These are phyloP conservation scores for Babesia divergens DNA, from an alignment of 169 alveolate genomes.

Conservation along the genomic window DNA sequence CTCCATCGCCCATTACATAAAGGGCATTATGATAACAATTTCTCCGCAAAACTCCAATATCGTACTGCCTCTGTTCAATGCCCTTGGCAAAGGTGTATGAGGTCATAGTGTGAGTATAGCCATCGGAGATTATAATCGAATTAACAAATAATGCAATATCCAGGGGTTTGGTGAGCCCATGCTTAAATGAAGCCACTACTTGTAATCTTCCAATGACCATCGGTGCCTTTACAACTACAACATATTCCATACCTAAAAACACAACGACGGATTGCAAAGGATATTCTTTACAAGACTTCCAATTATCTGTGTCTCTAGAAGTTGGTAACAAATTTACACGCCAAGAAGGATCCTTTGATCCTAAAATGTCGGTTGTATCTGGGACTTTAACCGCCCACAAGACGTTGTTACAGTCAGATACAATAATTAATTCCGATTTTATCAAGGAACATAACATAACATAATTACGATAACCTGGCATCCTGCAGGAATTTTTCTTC, in stretches of 20 bases:
- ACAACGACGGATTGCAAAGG: background rate
- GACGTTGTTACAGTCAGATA: constrained; percentile 42
- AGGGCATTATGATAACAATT: constrained; percentile 21
- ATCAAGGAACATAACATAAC: constrained; percentile 21
- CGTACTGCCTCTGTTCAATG: background rate
- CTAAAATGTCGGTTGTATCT: background rate
- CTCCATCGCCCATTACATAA: background rate
- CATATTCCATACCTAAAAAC: constrained; percentile 28
- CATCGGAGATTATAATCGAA: constrained; percentile 39
- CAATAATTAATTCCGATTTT: background rate
- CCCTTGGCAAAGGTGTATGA: background rate
- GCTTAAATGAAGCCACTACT: constrained; percentile 5
- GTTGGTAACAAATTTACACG: background rate
- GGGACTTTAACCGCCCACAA: constrained; percentile 25
- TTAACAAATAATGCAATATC: constrained; percentile 17
- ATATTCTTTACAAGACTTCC: constrained; percentile 46
- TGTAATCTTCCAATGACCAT: background rate
- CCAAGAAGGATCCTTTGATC: background rate
- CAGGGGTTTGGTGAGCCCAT: constrained; percentile 35
- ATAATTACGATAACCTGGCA: constrained; percentile 18
- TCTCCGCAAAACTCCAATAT: background rate
- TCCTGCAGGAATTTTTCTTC: background rate
- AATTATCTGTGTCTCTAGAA: no score
- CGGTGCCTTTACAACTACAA: constrained; percentile 1
- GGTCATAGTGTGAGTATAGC: background rate